phyloP scores from a whole-genome alignment of 1,139 yeast genomes.

The Candida sanyaensis region DNA sequence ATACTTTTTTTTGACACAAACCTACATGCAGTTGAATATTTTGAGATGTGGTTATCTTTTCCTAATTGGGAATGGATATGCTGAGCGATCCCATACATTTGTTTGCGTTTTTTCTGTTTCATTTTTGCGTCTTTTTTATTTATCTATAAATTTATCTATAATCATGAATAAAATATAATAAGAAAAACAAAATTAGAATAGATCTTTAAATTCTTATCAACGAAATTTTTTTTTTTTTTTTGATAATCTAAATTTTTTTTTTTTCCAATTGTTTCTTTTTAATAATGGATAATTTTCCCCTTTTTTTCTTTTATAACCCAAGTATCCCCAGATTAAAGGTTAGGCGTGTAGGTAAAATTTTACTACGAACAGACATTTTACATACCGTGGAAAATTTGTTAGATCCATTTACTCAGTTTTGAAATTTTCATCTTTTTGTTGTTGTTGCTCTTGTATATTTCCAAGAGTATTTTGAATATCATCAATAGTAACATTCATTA shows the following conservation, averaged over 20 bases:
- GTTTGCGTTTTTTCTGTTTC: too few relatives aligned
- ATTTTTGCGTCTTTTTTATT: too few relatives aligned
- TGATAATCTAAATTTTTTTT: too few relatives aligned
- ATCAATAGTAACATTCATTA: too few relatives aligned
- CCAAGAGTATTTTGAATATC: too few relatives aligned
- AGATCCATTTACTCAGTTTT: not conserved
- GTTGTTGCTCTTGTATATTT: not conserved
- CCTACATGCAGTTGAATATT: not conserved
- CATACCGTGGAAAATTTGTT: not conserved
- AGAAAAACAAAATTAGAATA: too few relatives aligned
- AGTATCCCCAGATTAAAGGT: not conserved
- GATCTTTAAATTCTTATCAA: too few relatives aligned
- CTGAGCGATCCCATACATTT: too few relatives aligned
- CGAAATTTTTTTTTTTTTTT: too few relatives aligned
- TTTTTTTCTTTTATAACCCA: not conserved
- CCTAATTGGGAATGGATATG: not conserved
- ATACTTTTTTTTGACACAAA: not conserved
- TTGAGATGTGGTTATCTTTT: not conserved
- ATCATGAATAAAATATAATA: too few relatives aligned
- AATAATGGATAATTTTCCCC: conserved; percentile 1
- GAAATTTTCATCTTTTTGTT: not conserved
- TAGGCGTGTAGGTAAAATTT: not conserved
- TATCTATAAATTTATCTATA: too few relatives aligned
- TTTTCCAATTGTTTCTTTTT: not conserved
- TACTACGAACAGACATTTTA: not conserved